Evolutionary conservation across 202 grass and related monocot genomes (phyloP).

Genomic region (Carex sylvatica): DNA sequence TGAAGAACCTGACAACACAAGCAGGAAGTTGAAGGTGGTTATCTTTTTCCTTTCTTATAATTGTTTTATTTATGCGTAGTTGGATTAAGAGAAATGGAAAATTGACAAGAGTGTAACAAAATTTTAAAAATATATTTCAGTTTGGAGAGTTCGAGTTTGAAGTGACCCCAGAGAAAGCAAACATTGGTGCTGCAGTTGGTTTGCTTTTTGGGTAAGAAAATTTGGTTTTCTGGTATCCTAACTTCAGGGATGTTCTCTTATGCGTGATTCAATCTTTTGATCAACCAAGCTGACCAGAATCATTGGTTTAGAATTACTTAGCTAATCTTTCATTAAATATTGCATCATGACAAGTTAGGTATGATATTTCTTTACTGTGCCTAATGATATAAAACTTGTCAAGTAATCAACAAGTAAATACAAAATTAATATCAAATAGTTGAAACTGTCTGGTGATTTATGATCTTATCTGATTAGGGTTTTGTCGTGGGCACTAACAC

Average conservation of each 20-base stretch:
- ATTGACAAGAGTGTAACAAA: background rate
- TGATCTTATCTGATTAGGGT: constrained; percentile 36
- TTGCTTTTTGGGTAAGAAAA: constrained; percentile 59
- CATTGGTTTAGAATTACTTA: background rate
- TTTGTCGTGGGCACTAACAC: constrained; percentile 72
- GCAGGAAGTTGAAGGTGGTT: constrained; percentile 62
- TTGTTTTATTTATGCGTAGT: background rate
- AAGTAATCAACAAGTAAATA: background rate
- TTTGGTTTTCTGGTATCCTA: background rate
- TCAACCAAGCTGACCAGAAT: background rate
- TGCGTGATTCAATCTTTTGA: background rate
- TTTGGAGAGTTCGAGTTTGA: constrained; percentile 77
- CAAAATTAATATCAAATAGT: background rate
- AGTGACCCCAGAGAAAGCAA: constrained; percentile 58
- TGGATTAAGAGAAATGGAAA: background rate
- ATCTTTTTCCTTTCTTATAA: background rate
- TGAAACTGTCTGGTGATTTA: background rate
- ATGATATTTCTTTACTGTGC: background rate
- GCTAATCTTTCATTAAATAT: background rate
- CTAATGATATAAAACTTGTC: background rate
- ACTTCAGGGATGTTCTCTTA: background rate
- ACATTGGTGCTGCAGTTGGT: constrained; percentile 59
- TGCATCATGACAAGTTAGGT: background rate
- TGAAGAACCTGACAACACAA: constrained; percentile 56
- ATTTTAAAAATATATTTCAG: constrained; percentile 31